Conservation (phyloP, 1,139 yeast species). For the Pneumocystis canis region DNA sequence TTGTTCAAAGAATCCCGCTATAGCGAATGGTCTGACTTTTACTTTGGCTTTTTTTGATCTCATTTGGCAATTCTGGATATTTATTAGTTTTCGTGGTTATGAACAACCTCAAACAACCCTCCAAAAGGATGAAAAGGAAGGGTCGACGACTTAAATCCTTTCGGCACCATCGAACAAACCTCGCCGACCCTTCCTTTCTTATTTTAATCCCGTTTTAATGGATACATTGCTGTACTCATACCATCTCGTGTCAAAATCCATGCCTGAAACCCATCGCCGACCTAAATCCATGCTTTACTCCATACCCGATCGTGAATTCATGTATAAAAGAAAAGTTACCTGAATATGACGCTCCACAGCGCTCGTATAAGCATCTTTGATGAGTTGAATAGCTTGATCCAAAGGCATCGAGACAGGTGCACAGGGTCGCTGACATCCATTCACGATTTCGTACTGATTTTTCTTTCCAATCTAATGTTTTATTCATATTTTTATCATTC, state of each 20-base stretch:
- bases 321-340: slow-evolving; percentile 30
- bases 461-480: slow-evolving; percentile 27
- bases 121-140: no score
- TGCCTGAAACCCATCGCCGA: background rate
- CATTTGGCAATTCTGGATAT: slow-evolving; percentile 8
- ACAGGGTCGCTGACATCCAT: slow-evolving; percentile 51
- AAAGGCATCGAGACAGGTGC: slow-evolving; percentile 49
- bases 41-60: slow-evolving; percentile 7
- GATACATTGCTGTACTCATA: background rate
- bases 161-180: no score
- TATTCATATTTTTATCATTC: background rate
- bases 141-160: no score
- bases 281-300: background rate
- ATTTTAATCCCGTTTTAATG: background rate
- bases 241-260: background rate
- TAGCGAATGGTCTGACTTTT: slow-evolving; percentile 1
- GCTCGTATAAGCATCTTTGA: slow-evolving; percentile 83
- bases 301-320: no score
- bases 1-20: background rate
- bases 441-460: slow-evolving; percentile 64
- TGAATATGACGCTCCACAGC: slow-evolving; percentile 98
- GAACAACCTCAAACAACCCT: no score
- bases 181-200: no score
- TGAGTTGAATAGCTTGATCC: slow-evolving; percentile 75
- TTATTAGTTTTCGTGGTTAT: slow-evolving; percentile 1